phyloP scores from a whole-genome alignment of 164 flowering plant species.

The Santalum album region DNA sequence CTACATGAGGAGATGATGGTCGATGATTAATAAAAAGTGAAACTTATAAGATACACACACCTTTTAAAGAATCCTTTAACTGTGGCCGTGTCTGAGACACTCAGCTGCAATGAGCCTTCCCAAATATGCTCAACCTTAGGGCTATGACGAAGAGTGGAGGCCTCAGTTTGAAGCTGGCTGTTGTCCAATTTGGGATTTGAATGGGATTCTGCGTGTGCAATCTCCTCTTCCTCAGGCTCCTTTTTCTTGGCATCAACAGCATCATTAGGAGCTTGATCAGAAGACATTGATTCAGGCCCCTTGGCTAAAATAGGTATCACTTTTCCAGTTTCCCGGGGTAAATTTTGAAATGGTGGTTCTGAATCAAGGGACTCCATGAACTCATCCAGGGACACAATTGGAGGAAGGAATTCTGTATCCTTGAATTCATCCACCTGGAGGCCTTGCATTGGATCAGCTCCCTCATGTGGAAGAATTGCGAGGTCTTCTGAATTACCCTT shows the following conservation, averaged over 20 bases:
- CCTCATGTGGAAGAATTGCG: conserved; percentile 48
- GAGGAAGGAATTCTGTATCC: conserved; percentile 82
- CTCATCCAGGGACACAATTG: conserved; percentile 90
- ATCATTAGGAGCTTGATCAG: conserved; percentile 18
- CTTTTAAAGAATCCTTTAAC: conserved; percentile 61
- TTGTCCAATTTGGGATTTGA: neutral
- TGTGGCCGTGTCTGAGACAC: conserved; percentile 34
- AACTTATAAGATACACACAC: conserved; percentile 21
- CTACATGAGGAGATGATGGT: too few relatives aligned
- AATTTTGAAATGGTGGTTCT: conserved; percentile 75
- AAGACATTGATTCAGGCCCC: conserved; percentile 26
- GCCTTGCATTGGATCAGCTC: conserved; percentile 70
- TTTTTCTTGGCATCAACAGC: conserved; percentile 15
- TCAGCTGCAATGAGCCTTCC: conserved; percentile 81
- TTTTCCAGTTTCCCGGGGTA: conserved; percentile 39
- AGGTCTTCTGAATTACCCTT: conserved; percentile 26
- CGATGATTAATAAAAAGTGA: too few relatives aligned
- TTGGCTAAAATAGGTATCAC: conserved; percentile 19
- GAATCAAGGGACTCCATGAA: conserved; percentile 86
- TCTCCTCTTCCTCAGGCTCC: conserved; percentile 20
- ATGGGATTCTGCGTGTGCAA: conserved; percentile 8
- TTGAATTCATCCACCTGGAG: conserved; percentile 65
- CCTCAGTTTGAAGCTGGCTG: conserved; percentile 7
- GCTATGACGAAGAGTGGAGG: conserved; percentile 6
- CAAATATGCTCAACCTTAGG: conserved; percentile 44